Evolutionary conservation across 2,329 filamentous ascomycete genomes (phyloP).

Genomic region (Fusarium sp.): DNA sequence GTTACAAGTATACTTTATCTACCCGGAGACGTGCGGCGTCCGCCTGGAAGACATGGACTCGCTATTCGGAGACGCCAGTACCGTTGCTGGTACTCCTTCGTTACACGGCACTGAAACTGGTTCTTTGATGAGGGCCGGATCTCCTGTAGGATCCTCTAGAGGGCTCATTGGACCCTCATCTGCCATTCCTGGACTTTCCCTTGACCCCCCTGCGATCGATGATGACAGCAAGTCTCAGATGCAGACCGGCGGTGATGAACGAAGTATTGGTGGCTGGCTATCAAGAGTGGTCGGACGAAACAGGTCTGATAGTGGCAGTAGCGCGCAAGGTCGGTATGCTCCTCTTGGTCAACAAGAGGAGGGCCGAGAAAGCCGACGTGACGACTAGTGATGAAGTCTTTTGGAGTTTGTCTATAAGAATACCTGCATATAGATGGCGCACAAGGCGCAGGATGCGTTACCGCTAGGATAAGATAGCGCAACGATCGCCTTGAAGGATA

Average conservation of each 20-base stretch:
- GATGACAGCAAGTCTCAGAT: slow-evolving; percentile 57
- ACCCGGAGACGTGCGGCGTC: slow-evolving; percentile 95
- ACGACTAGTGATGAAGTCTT: slow-evolving; percentile 37
- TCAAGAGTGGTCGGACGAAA: slow-evolving; percentile 53
- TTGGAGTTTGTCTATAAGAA: slow-evolving; percentile 39
- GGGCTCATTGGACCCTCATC: slow-evolving; percentile 67
- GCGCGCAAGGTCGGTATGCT: slow-evolving; percentile 54
- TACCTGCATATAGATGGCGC: slow-evolving; percentile 53
- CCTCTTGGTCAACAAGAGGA: slow-evolving; percentile 55
- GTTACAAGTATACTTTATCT: slow-evolving; percentile 89
- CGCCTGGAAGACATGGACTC: slow-evolving; percentile 96
- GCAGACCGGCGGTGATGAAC: slow-evolving; percentile 48
- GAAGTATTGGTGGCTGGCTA: slow-evolving; percentile 62
- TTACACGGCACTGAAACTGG: slow-evolving; percentile 80
- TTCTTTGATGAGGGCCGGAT: slow-evolving; percentile 80
- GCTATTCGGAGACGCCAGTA: slow-evolving; percentile 92
- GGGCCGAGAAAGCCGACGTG: slow-evolving; percentile 43
- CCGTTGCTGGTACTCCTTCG: slow-evolving; percentile 79
- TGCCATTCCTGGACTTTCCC: slow-evolving; percentile 81
- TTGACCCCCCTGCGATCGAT: slow-evolving; percentile 77
- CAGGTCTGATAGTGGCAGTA: slow-evolving; percentile 50
- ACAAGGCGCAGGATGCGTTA: slow-evolving; percentile 28
- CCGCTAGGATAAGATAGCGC: slow-evolving; percentile 25
- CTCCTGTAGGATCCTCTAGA: slow-evolving; percentile 77
- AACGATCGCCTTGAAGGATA: slow-evolving; percentile 9